Base-by-base conservation (phyloP, 305 asterid genomes). In the Fraxinus sp. region DNA sequence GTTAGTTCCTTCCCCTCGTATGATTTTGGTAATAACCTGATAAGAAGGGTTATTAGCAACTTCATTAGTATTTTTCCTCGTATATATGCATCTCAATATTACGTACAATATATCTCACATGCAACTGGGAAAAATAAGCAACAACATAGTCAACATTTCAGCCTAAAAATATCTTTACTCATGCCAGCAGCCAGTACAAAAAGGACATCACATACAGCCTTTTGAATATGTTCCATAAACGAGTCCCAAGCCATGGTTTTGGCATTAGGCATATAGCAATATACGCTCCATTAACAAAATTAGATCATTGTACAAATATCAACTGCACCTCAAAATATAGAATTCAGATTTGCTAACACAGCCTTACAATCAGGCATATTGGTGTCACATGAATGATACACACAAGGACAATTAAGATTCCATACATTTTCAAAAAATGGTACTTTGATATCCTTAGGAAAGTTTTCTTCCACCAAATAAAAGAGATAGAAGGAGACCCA, bases 1-100 rank as follows among this genome's bases (percentile, higher is more conserved):
- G 86, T 81, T 3, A 83, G 76, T 30, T 94, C 99, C 88, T 86
- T 89, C 24, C 88, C 95, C 28, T 95, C 97, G 0, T 78, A 78
- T 7, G 94, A 82, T 85, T 90, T 94, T 5, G 94, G 80, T 82
- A 93, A 81, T 74, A 94, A 81, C 90, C 98, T 95, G 89, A 85
- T 73, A 9, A 16, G 32, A 41, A 80, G 72, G 33, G 74, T 66
- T 71, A 32, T 3, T 33, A 68, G 81, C 64, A 39, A 8, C 78
- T 4, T 79, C 75, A 55, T 41, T 16, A 28, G 8, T 7, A 18
- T 20, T 22, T 46, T 20, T 59, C 70, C 5, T 6, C 30, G 1
- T 59, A 20, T 59, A 16, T 20, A 7, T 2, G 70, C 30, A 7
- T 59, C 26, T 5, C 66, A 57, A 59, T n/a, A n/a, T 59, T 59